phyloP scores from a whole-genome alignment of 2,329 filamentous ascomycete species.

The Huntiella bhutanensis region DNA sequence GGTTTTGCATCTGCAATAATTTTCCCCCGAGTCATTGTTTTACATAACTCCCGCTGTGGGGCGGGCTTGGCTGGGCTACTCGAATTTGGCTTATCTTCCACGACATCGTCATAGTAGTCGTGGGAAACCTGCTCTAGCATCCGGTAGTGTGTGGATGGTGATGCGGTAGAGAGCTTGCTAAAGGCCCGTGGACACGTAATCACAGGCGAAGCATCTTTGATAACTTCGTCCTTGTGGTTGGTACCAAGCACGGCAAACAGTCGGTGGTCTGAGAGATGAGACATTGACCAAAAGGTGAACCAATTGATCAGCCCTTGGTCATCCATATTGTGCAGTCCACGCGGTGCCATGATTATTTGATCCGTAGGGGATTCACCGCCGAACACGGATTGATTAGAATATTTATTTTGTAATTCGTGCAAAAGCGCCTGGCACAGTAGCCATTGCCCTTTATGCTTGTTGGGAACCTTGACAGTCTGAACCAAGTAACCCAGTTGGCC shows the following conservation, averaged over 20 bases:
- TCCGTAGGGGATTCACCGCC: background rate
- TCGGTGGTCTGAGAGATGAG: constrained; percentile 30
- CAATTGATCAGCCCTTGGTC: constrained; percentile 44
- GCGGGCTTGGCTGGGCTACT: too few relatives aligned
- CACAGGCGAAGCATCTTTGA: constrained; percentile 11
- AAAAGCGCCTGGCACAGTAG: too few relatives aligned
- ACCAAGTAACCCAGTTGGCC: background rate
- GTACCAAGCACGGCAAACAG: constrained; percentile 39
- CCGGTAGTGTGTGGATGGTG: constrained; percentile 20
- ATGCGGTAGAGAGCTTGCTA: constrained; percentile 18
- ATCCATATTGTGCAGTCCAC: constrained; percentile 34
- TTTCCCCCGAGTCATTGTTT: too few relatives aligned
- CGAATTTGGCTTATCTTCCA: too few relatives aligned
- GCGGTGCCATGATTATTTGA: constrained; percentile 20
- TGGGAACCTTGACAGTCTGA: background rate
- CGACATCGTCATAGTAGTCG: too few relatives aligned
- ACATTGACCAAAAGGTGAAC: constrained; percentile 39
- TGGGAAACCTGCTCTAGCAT: background rate
- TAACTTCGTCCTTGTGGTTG: constrained; percentile 1
- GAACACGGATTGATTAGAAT: too few relatives aligned
- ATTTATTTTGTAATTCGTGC: too few relatives aligned
- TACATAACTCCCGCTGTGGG: too few relatives aligned
- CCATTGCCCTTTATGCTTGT: too few relatives aligned
- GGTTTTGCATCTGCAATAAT: too few relatives aligned
- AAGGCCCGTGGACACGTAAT: background rate